Percentiles rank a stretch among this genome's conserved stretches.
These are phyloP conservation scores for Colletotrichum sidae DNA, from an alignment of 2,329 filamentous ascomycete genomes.

Conservation along the genomic window DNA sequence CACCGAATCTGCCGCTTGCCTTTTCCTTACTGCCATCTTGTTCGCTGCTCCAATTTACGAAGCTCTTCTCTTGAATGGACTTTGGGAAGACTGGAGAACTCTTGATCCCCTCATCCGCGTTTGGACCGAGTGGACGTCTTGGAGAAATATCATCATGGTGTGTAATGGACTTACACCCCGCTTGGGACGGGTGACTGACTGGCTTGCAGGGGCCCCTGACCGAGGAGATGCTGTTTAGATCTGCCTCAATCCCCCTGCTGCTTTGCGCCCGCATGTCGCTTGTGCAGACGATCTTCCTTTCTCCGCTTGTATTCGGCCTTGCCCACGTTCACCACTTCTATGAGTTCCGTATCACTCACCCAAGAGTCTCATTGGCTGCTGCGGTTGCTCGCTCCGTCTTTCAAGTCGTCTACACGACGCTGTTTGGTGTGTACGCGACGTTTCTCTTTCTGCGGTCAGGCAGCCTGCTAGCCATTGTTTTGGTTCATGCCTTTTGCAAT, in stretches of 20 bases:
- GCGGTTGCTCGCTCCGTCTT: slow-evolving; percentile 79
- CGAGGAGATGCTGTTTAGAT: slow-evolving; percentile 94
- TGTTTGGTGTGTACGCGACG: slow-evolving; percentile 94
- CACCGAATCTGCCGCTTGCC: slow-evolving; percentile 69
- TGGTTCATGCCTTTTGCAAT: slow-evolving; percentile 92
- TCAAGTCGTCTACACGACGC: slow-evolving; percentile 89
- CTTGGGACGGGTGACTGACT: background rate
- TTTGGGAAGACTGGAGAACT: slow-evolving; percentile 73
- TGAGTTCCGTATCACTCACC: slow-evolving; percentile 88
- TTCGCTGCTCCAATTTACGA: slow-evolving; percentile 91
- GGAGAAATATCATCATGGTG: slow-evolving; percentile 89
- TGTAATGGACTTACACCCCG: slow-evolving; percentile 47
- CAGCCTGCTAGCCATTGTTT: slow-evolving; percentile 79
- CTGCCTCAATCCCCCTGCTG: slow-evolving; percentile 85
- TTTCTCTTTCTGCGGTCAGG: slow-evolving; percentile 90
- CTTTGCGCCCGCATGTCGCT: slow-evolving; percentile 73
- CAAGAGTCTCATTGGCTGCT: slow-evolving; percentile 71
- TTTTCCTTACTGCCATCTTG: slow-evolving; percentile 81
- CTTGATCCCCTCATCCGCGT: slow-evolving; percentile 67
- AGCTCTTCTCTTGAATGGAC: slow-evolving; percentile 76
- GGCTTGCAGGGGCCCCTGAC: slow-evolving; percentile 79
- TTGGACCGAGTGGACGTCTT: slow-evolving; percentile 81
- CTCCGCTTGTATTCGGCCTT: slow-evolving; percentile 90
- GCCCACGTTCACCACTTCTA: slow-evolving; percentile 97
- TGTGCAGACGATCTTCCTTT: slow-evolving; percentile 77